These are phyloP conservation scores for Sphagnum tenellum DNA, from an alignment of 225 moss, liverwort and hornwort genomes.

Conservation along the genomic window DNA sequence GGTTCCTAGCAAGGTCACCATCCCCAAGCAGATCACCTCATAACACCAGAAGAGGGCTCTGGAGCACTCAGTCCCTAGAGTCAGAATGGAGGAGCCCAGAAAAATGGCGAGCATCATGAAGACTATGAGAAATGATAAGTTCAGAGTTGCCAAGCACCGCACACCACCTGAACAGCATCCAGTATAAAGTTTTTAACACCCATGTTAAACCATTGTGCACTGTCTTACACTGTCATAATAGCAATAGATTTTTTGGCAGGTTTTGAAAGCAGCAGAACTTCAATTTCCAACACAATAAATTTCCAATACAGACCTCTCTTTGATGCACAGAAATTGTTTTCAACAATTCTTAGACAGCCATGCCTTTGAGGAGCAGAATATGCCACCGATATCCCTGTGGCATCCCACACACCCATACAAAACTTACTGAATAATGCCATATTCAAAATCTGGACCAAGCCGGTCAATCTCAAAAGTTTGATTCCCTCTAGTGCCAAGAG, in stretches of 20 bases:
- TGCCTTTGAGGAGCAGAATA: conserved; percentile 87
- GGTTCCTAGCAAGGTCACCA: conserved; percentile 47
- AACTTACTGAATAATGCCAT: neutral
- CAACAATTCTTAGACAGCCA: conserved; percentile 70
- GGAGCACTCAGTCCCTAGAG: conserved; percentile 73
- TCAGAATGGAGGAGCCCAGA: conserved; percentile 70
- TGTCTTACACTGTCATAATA: neutral
- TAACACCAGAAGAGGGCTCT: conserved; percentile 96
- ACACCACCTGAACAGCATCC: conserved; percentile 64
- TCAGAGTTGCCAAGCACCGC: conserved; percentile 71
- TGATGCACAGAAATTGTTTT: conserved; percentile 93
- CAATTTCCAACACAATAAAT: neutral
- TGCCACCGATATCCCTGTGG: conserved; percentile 73
- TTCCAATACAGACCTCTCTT: conserved; percentile 38
- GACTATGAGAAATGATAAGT: conserved; percentile 58
- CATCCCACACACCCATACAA: neutral
- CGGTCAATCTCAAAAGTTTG: too few relatives aligned
- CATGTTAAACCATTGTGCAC: neutral
- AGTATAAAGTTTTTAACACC: neutral
- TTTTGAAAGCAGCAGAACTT: neutral
- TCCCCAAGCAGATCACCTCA: conserved; percentile 78
- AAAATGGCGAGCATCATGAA: conserved; percentile 62
- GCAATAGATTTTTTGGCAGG: neutral
- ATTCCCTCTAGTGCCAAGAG: too few relatives aligned
- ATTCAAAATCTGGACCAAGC: too few relatives aligned